These are phyloP conservation scores for Metschnikowia vanudenii DNA, from an alignment of 805 yeast genomes.

Conservation along the genomic window DNA sequence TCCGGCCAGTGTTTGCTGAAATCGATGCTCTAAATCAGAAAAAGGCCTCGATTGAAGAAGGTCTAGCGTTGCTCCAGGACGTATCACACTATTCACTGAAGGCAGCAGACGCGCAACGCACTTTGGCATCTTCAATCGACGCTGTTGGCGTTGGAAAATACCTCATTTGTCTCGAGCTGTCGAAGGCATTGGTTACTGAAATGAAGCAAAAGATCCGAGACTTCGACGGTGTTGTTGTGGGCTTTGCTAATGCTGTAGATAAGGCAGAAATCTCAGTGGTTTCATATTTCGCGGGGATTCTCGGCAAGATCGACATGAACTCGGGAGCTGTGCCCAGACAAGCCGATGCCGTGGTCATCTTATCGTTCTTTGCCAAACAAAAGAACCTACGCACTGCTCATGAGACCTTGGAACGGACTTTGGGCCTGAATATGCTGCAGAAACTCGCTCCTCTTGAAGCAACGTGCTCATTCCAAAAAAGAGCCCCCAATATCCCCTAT, in stretches of 20 bases:
- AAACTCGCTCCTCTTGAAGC: conserved; percentile 37
- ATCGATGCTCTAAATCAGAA: conserved; percentile 56
- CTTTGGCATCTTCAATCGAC: conserved; percentile 35
- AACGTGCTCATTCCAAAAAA: conserved; percentile 42
- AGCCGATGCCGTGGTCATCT: conserved; percentile 12
- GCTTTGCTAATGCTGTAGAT: conserved; percentile 53
- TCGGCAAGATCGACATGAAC: conserved; percentile 10
- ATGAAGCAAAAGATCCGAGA: conserved; percentile 44
- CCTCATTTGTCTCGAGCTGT: conserved; percentile 32
- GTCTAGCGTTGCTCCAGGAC: conserved; percentile 50
- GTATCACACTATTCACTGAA: conserved; percentile 50
- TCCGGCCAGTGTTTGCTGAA: conserved; percentile 69
- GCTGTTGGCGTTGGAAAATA: conserved; percentile 39
- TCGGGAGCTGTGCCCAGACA: conserved; percentile 8
- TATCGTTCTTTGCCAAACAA: conserved; percentile 13
- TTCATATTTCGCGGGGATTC: conserved; percentile 40
- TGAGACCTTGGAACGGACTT: conserved; percentile 17
- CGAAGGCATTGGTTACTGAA: conserved; percentile 47
- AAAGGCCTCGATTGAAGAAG: conserved; percentile 56
- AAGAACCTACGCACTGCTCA: conserved; percentile 14
- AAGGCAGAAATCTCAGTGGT: conserved; percentile 57
- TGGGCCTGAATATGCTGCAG: conserved; percentile 9
- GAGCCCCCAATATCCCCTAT: conserved; percentile 43
- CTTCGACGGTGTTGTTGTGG: conserved; percentile 66
- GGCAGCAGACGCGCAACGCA: conserved; percentile 41